A percentile compares a stretch with the other conserved stretches of the same genome.
Conservation (phyloP, 352 stramenopile species). For the Phytophthora sp. region DNA sequence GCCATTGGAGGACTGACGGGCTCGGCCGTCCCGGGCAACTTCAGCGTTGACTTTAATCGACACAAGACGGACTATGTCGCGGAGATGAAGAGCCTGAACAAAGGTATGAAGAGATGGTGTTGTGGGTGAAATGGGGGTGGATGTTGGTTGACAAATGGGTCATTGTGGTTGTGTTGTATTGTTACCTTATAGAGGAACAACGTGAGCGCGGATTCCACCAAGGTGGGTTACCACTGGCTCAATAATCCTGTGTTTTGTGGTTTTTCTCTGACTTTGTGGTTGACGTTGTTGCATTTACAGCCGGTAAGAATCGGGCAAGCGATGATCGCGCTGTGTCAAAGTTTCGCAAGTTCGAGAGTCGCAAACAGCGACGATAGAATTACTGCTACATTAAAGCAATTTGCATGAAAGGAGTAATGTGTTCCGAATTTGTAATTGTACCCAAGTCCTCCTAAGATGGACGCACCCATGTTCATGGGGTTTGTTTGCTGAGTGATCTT, state of each 20-base stretch:
- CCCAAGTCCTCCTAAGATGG: no score
- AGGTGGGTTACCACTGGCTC: constrained; percentile 23
- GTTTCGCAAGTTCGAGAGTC: constrained; percentile 81
- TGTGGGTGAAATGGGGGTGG: not conserved
- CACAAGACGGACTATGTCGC: constrained; percentile 70
- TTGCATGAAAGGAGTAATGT: not conserved
- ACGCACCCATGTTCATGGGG: no score
- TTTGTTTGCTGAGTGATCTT: no score
- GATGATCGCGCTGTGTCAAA: constrained; percentile 67
- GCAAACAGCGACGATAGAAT: constrained; percentile 41
- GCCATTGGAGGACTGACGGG: constrained; percentile 44
- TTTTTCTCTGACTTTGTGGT: no score
- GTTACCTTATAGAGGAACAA: constrained; percentile 61
- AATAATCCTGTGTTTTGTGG: not conserved
- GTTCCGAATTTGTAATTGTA: not conserved
- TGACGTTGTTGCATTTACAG: constrained; percentile 35
- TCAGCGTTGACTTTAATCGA: constrained; percentile 81
- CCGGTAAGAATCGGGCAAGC: constrained; percentile 66
- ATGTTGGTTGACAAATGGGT: constrained; percentile 12
- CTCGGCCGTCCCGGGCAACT: constrained; percentile 72
- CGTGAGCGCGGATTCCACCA: constrained; percentile 68
- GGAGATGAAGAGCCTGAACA: constrained; percentile 71
- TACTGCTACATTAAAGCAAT: not conserved
- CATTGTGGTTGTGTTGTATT: no score
- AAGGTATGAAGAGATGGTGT: constrained; percentile 39